Base-by-base conservation (phyloP, 192 early-diverging fungal species). In the Coemansia javaensis region DNA sequence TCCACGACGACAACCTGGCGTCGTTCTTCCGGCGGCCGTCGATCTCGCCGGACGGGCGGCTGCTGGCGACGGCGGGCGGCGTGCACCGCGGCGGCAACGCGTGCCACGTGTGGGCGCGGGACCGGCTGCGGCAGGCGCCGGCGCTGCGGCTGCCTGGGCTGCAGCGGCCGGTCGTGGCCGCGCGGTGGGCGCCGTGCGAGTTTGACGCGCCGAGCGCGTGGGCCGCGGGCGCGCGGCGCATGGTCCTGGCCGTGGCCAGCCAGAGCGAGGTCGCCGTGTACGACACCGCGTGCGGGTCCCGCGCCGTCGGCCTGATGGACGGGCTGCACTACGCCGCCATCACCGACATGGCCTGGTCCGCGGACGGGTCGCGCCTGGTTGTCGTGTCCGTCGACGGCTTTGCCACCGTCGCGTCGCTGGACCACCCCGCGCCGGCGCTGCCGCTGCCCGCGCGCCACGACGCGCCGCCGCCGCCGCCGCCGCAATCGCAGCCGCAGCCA, bases 291-390 rank as follows among this genome's bases (percentile, higher is more conserved):
- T 77, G 82, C 44, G 37, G 35, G 0, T 52, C 27, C 5, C 63
- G 70, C 13, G 86, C 94, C 1, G 74, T 93, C 5, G 89, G 82
- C 13, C 63, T 84, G 23, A 53, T 93, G 40, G 68, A 80, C 14
- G 86, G 89, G 22, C 69, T 95, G 46, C 94, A 98, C 61, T 94
- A 88, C 63, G 85, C 90, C 13, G 83, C 90, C 2, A 73, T 95
- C 31, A 91, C 92, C 8, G 94, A 98, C 64, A 50, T 94, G 36
- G 68, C 90, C 15, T 95, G 92, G 94, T 84, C 84, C 0, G 33
- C 48, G 20, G 88, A 94, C 53, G 93, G 90, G 7, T 77, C 78
- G 18, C 77, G 79, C 13, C 50, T 97, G 30, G 64, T 93, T 21
- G 63, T 91, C 36, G 71, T 89, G 0, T 91, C 90, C 0, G 82